Evolutionary conservation across 2,329 filamentous ascomycete genomes (phyloP).

Genomic region (Hirsutella thompsonii): DNA sequence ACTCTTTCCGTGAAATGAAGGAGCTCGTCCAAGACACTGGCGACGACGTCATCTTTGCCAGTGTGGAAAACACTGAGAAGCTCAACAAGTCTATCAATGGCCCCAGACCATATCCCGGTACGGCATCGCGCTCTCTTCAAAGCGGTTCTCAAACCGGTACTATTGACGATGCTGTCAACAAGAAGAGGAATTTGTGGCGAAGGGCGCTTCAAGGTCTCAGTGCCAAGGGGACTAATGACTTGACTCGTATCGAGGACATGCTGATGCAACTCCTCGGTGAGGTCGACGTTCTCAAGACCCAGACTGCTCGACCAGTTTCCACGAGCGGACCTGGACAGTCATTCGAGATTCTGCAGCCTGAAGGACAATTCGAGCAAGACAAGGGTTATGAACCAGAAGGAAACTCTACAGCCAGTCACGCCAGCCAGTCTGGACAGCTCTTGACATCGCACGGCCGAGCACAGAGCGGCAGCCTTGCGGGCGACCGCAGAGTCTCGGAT

Average conservation of each 20-base stretch:
- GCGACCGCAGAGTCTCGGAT: slow-evolving; percentile 49
- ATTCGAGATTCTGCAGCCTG: slow-evolving; percentile 53
- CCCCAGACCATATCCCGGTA: slow-evolving; percentile 68
- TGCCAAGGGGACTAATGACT: slow-evolving; percentile 75
- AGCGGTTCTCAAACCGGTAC: slow-evolving; percentile 42
- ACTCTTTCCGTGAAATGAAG: slow-evolving; percentile 91
- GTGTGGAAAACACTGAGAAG: slow-evolving; percentile 78
- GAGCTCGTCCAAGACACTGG: slow-evolving; percentile 73
- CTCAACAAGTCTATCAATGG: slow-evolving; percentile 74
- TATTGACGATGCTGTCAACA: slow-evolving; percentile 47
- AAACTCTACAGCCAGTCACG: slow-evolving; percentile 54
- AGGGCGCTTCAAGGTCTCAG: slow-evolving; percentile 86
- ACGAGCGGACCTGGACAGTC: slow-evolving; percentile 45
- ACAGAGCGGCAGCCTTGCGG: slow-evolving; percentile 23
- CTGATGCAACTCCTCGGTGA: slow-evolving; percentile 84
- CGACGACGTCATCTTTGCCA: slow-evolving; percentile 76
- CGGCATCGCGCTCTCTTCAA: slow-evolving; percentile 45
- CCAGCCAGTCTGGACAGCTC: slow-evolving; percentile 64
- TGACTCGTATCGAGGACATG: slow-evolving; percentile 82
- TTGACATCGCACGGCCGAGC: slow-evolving; percentile 44
- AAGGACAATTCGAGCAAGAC: slow-evolving; percentile 53
- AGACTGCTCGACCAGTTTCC: slow-evolving; percentile 29
- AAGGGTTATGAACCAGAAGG: slow-evolving; percentile 76
- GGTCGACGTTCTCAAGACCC: slow-evolving; percentile 69
- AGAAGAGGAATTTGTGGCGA: slow-evolving; percentile 89